Percentiles rank a stretch among this genome's conserved stretches.
Evolutionary conservation across 345 rosid genomes (phyloP).

Genomic region (Cochlearia excelsa): DNA sequence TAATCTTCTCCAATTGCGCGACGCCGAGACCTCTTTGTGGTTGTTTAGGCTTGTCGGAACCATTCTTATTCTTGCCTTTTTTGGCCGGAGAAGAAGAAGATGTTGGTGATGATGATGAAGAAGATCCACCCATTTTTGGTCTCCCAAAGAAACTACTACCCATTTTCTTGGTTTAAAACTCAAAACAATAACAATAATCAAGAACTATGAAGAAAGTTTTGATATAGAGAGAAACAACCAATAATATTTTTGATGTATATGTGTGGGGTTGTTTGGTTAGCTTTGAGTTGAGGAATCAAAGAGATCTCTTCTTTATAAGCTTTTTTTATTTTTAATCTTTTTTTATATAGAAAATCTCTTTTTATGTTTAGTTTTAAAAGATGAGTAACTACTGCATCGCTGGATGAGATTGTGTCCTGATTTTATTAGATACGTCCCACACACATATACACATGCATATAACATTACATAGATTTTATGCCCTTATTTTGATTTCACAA

Average conservation of each 20-base stretch:
- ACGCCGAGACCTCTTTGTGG: constrained; percentile 99
- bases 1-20: constrained; percentile 90
- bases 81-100: constrained; percentile 51
- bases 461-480: constrained; percentile 64
- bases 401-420: constrained; percentile 85
- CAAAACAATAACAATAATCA: constrained; percentile 4
- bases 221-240: constrained; percentile 27
- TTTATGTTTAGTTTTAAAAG: constrained; percentile 34
- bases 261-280: constrained; percentile 27
- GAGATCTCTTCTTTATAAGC: constrained; percentile 47
- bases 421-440: constrained; percentile 45
- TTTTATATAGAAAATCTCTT: not conserved
- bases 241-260: constrained; percentile 15
- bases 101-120: constrained; percentile 31
- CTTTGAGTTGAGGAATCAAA: constrained; percentile 39
- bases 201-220: constrained; percentile 27
- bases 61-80: constrained; percentile 71
- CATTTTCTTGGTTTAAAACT: constrained; percentile 41
- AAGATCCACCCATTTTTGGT: constrained; percentile 50
- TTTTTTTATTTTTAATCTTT: constrained; percentile 14
- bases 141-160: constrained; percentile 73
- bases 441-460: constrained; percentile 12
- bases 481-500: constrained; percentile 34
- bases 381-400: constrained; percentile 75
- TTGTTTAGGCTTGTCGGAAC: constrained; percentile 77